Percentiles rank a stretch among this genome's conserved stretches.
Evolutionary conservation across 768 basidiomycete species (phyloP).

Genomic region (Kondoa malvinella): DNA sequence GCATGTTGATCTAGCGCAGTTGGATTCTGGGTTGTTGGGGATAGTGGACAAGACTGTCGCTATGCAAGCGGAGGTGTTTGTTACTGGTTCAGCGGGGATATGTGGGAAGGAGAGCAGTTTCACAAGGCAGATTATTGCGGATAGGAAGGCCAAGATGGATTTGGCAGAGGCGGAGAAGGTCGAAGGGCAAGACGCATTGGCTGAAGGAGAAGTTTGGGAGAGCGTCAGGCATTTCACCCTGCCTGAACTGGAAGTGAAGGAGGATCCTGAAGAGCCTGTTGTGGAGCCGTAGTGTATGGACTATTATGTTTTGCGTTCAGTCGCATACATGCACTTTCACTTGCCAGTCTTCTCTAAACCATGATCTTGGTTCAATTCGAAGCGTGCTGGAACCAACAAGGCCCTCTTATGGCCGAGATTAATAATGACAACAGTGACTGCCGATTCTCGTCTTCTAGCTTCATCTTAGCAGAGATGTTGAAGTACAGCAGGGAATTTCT

Average conservation of each 20-base stretch:
- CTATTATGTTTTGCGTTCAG: too few relatives aligned
- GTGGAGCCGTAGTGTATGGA: too few relatives aligned
- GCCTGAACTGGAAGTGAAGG: neutral
- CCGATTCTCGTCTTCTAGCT: too few relatives aligned
- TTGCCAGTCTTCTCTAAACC: too few relatives aligned
- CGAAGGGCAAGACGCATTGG: too few relatives aligned
- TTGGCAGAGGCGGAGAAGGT: conserved; percentile 16
- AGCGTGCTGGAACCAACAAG: too few relatives aligned
- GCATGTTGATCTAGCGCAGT: conserved; percentile 15
- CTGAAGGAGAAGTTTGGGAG: conserved; percentile 6
- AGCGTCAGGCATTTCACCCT: neutral
- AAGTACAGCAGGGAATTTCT: too few relatives aligned
- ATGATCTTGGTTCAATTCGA: too few relatives aligned
- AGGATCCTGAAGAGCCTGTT: neutral
- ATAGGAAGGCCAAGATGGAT: conserved; percentile 30
- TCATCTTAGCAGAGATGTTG: too few relatives aligned
- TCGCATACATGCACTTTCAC: too few relatives aligned
- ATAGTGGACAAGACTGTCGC: conserved; percentile 46
- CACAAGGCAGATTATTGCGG: conserved; percentile 41
- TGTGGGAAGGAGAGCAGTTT: conserved; percentile 37
- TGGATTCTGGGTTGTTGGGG: conserved; percentile 41
- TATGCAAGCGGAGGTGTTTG: conserved; percentile 39
- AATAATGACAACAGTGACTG: too few relatives aligned
- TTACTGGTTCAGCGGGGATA: conserved; percentile 37
- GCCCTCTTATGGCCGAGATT: too few relatives aligned